These are phyloP conservation scores for Plantago ovata DNA, from an alignment of 257 asterid species.

Conservation along the genomic window DNA sequence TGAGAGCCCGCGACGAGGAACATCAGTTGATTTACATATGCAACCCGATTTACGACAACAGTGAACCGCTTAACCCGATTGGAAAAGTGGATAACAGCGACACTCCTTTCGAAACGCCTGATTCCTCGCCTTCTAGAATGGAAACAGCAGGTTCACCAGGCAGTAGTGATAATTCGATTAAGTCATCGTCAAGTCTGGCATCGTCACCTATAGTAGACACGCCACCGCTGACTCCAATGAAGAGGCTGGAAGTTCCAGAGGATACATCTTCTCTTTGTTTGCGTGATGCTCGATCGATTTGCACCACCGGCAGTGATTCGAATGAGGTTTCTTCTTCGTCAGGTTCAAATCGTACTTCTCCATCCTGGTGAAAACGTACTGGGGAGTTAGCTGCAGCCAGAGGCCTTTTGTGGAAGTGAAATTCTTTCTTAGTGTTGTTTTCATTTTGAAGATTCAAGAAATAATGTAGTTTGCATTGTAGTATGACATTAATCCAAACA, in stretches of 20 bases:
- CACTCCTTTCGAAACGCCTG: slow-evolving; percentile 53
- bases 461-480: not conserved
- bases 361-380: slow-evolving; percentile 37
- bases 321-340: slow-evolving; percentile 34
- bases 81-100: slow-evolving; percentile 14
- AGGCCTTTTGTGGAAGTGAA: not conserved
- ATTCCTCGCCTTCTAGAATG: slow-evolving; percentile 45
- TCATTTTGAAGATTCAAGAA: not conserved
- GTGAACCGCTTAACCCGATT: not conserved
- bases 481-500: too few species aligned
- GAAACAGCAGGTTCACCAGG: slow-evolving; percentile 13
- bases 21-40: slow-evolving; percentile 41
- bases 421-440: not conserved
- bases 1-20: slow-evolving; percentile 7
- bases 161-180: not conserved
- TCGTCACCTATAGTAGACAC: slow-evolving; percentile 18
- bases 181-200: not conserved
- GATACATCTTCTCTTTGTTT: slow-evolving; percentile 35
- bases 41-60: slow-evolving; percentile 52
- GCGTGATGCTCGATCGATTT: slow-evolving; percentile 34
- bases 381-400: slow-evolving; percentile 3
- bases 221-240: slow-evolving; percentile 53
- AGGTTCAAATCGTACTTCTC: slow-evolving; percentile 45
- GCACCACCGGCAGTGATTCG: slow-evolving; percentile 34
- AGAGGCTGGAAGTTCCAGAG: slow-evolving; percentile 34